These are phyloP conservation scores for Fusarium sp. DNA, from an alignment of 2,329 filamentous ascomycete species.

Conservation along the genomic window DNA sequence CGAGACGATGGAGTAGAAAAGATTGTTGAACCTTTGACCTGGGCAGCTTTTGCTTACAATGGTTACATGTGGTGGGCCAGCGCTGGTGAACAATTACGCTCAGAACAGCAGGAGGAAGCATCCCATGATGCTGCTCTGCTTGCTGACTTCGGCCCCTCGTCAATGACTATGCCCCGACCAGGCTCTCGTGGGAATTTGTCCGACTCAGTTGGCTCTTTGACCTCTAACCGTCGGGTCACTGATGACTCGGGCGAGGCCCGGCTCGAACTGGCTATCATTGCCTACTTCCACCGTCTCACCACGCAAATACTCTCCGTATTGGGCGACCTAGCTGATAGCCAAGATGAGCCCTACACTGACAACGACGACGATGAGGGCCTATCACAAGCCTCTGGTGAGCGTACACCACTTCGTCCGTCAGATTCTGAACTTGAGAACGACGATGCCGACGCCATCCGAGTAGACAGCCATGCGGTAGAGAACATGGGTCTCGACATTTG, in stretches of 20 bases:
- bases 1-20: constrained; percentile 67
- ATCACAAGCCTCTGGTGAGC: constrained; percentile 51
- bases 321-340: constrained; percentile 70
- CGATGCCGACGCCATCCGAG: constrained; percentile 62
- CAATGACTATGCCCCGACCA: constrained; percentile 52
- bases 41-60: constrained; percentile 83
- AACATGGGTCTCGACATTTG: constrained; percentile 84
- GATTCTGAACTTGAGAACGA: constrained; percentile 50
- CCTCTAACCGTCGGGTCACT: constrained; percentile 54
- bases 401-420: constrained; percentile 46
- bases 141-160: constrained; percentile 63
- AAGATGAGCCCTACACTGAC: constrained; percentile 60
- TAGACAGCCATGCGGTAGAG: constrained; percentile 76
- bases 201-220: constrained; percentile 64
- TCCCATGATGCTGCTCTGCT: constrained; percentile 70
- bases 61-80: constrained; percentile 94
- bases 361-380: constrained; percentile 57
- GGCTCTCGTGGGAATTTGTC: constrained; percentile 55
- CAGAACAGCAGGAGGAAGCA: constrained; percentile 72
- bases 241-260: constrained; percentile 62
- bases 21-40: constrained; percentile 75
- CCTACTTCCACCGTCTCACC: constrained; percentile 86
- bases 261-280: constrained; percentile 79
- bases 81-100: constrained; percentile 79
- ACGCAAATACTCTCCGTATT: constrained; percentile 74